Percentiles rank a stretch among this genome's conserved stretches.
Evolutionary conservation across 352 stramenopile genomes (phyloP).

Genomic region (Phytopythium ostracodes): DNA sequence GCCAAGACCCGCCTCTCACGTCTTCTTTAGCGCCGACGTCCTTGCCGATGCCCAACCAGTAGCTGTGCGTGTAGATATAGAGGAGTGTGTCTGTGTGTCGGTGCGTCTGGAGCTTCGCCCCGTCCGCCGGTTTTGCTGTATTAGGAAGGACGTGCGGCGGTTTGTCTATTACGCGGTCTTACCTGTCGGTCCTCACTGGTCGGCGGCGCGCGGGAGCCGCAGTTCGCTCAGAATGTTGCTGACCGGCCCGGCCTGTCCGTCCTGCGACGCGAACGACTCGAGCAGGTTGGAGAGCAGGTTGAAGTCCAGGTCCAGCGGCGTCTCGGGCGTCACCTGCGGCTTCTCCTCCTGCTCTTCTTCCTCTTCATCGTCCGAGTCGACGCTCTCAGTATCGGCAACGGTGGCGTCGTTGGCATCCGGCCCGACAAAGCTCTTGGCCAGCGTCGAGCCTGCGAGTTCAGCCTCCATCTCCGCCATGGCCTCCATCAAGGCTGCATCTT

Average conservation of each 20-base stretch:
- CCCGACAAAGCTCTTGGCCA: conserved; percentile 54
- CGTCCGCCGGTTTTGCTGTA: neutral
- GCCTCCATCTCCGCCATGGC: conserved; percentile 79
- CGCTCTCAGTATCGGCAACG: conserved; percentile 10
- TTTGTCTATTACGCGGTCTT: neutral
- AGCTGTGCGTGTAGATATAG: neutral
- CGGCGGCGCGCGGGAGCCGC: conserved; percentile 19
- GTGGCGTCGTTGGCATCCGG: conserved; percentile 8
- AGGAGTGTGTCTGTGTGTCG: neutral
- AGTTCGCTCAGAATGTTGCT: conserved; percentile 75
- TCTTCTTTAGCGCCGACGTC: neutral
- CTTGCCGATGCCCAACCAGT: neutral
- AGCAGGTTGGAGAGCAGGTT: conserved; percentile 82
- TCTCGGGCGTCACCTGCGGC: conserved; percentile 15
- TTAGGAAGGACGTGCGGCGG: neutral
- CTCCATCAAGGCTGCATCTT: conserved; percentile 38
- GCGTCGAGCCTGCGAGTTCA: conserved; percentile 46
- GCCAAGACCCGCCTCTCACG: conserved; percentile 6
- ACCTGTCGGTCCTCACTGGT: neutral
- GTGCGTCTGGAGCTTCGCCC: neutral
- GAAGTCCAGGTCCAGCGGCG: conserved; percentile 73
- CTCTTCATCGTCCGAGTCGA: conserved; percentile 12
- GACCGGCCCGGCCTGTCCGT: conserved; percentile 62
- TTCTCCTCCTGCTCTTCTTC: conserved; percentile 1
- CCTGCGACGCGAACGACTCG: conserved; percentile 77